Conservation (phyloP, 2,329 filamentous ascomycete genomes). For the Stagonosporopsis chrysanthemi region DNA sequence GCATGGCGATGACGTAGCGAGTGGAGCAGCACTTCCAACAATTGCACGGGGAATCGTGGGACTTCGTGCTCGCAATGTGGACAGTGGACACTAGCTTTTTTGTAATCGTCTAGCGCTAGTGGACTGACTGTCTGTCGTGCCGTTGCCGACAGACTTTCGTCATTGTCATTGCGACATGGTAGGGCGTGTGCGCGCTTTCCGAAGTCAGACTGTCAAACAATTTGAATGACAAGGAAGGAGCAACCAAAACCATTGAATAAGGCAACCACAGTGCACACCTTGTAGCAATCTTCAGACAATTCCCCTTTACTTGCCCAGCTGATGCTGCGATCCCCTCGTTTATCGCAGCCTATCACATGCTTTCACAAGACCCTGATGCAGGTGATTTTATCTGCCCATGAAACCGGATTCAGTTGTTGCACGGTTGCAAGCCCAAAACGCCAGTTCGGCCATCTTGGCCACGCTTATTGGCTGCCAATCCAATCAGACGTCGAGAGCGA, state of each 20-base stretch:
- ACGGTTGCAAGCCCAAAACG: slow-evolving; percentile 7
- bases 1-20: slow-evolving; percentile 32
- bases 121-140: neutral
- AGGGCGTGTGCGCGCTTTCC: slow-evolving; percentile 3
- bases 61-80: slow-evolving; percentile 3
- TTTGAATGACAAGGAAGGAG: neutral
- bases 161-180: neutral
- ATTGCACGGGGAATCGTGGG: slow-evolving; percentile 1
- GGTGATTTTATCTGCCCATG: neutral
- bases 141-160: neutral
- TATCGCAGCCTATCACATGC: slow-evolving; percentile 17
- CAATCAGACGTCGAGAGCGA: slow-evolving; percentile 10
- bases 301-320: neutral
- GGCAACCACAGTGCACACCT: slow-evolving; percentile 10
- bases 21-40: neutral
- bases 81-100: neutral
- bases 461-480: slow-evolving; percentile 25
- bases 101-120: slow-evolving; percentile 1
- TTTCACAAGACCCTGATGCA: slow-evolving; percentile 13
- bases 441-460: slow-evolving; percentile 19
- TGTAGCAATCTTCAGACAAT: slow-evolving; percentile 11
- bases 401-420: neutral
- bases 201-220: neutral
- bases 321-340: slow-evolving; percentile 10
- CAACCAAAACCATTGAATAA: slow-evolving; percentile 2